Base-by-base conservation (phyloP, 768 basidiomycete genomes). In the Calocybe indica region DNA sequence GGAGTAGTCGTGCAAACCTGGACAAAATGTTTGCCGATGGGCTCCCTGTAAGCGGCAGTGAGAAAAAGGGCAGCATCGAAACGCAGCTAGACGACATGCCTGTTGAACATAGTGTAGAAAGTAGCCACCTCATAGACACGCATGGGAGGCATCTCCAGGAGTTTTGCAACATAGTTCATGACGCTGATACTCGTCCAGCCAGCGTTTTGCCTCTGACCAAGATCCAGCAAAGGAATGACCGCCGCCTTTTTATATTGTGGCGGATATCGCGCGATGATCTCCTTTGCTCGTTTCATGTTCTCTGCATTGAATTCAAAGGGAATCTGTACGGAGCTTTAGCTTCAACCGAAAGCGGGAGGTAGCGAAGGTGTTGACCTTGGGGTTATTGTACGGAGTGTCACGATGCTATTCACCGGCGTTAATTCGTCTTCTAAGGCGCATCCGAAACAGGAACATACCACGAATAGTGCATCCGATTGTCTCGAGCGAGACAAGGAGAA, bases 101-200 rank as follows among this genome's bases (percentile, higher is more conserved):
- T 81, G 74, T 97, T 99, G 78, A 97, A 98, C 95, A 99, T 98
- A 57, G 96, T 99, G 69, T 99, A 99, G 72, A 99, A 99, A 10
- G 92, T 94, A 12, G 95, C 95, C 43, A 99, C 96, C 68, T 99
- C 96, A 64, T 99, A 99, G 1, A 97, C 96, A 7, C 96, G 88
- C 96, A 99, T 98, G 45, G 91, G 90, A 7, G 88, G 91, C 80
- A 99, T 87, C 59, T 88, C 92, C 30, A 98, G 77, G 31, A 95
- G 73, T 55, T 89, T 87, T 1, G 96, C 96, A 46, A 99, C 87
- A 58, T 93, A 91, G 71, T 99, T 97, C 96, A 99, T 99, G 52
- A 95, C 93, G 58, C 88, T 92, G 55, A 99, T 95, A 63, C 88
- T 92, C 22, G 95, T 97, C 91, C 92, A 99, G 57, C 91, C 92